Evolutionary conservation across 768 basidiomycete genomes (phyloP), one percentile per base, ranked within the genome.

Genomic region (Pulveroboletus sp.): DNA sequence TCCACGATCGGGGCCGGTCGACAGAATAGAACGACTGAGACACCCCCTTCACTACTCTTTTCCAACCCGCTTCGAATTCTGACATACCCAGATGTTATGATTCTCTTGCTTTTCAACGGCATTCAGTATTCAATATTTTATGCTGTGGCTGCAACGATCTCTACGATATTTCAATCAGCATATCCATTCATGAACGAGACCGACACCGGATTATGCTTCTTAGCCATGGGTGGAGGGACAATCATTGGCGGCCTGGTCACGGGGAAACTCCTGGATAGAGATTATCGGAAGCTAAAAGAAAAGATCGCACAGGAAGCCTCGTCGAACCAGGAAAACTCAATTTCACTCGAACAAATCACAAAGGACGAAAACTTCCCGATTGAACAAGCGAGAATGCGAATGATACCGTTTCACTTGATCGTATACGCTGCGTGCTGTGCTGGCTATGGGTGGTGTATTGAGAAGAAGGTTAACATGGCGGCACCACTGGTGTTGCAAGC

Each of bases 201-300:
- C 9, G 70, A 78, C 23, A 71, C 88, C 27, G 91, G 91, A 3
- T 67, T 93, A 5, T 91, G 86, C 63, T 93, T 84, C 70, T 69
- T 93, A 46, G 79, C 82, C 2, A 77, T 85, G 43, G 92, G 89
- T 2, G 77, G 80, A 14, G 93, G 91, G 0, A 82, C 83, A 68
- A 65, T 80, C 9, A 42, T 84, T 14, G 84, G 89, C 12, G 76
- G 80, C 17, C 61, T 73, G n/a, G 20, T 74, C 1, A 80, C 73
- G 19, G 90, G 91, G 3, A 77, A 71, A 47, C 58, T 87, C 11
- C 63, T 91, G 9, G 86, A 93, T 56, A 69, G 70, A 54, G 82
- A 89, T 53, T 94, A 84, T 63, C 76, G 58, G 55, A 65, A 61
- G 55, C 68, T 71, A 40, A 73, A 53, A 38, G 54, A 57, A 32